Evolutionary conservation across 306 rosid species (phyloP).

Genomic region (Biancaea sappan): DNA sequence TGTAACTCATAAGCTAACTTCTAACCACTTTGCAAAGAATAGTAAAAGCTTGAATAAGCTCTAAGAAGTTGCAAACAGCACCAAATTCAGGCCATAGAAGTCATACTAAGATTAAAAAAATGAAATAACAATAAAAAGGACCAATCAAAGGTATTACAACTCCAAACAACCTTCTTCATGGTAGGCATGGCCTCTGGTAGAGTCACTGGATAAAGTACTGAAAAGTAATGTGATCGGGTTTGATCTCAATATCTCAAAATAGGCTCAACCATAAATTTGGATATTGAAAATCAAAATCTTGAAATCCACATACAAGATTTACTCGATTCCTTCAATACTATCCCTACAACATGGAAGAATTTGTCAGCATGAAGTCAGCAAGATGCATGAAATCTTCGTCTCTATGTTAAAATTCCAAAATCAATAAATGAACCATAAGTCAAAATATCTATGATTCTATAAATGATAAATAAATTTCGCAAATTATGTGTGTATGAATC

Average conservation of each 20-base stretch:
- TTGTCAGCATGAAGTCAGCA: conserved; percentile 25
- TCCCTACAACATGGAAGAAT: conserved; percentile 37
- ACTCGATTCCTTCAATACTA: conserved; percentile 31
- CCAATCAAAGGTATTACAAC: conserved; percentile 19
- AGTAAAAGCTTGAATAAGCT: not conserved
- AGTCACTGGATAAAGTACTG: conserved; percentile 27
- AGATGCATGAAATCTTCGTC: conserved; percentile 9
- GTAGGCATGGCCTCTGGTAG: conserved; percentile 51
- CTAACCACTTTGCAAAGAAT: conserved; percentile 11
- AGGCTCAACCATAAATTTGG: conserved; percentile 36
- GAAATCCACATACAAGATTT: conserved; percentile 36
- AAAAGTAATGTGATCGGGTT: conserved; percentile 18
- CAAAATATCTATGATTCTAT: not conserved
- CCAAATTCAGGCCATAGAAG: not conserved
- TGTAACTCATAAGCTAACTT: conserved; percentile 5
- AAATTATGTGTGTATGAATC: not conserved
- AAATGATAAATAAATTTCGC: not conserved
- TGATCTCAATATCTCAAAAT: conserved; percentile 33
- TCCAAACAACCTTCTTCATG: conserved; percentile 59
- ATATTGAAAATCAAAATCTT: conserved; percentile 36
- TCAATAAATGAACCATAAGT: conserved; percentile 15
- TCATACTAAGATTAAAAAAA: not conserved
- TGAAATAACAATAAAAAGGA: not conserved
- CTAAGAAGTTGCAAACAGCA: not conserved
- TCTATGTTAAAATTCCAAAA: not conserved